Evolutionary conservation across 2,329 filamentous ascomycete species (phyloP).

Genomic region (Exophiala sp.): DNA sequence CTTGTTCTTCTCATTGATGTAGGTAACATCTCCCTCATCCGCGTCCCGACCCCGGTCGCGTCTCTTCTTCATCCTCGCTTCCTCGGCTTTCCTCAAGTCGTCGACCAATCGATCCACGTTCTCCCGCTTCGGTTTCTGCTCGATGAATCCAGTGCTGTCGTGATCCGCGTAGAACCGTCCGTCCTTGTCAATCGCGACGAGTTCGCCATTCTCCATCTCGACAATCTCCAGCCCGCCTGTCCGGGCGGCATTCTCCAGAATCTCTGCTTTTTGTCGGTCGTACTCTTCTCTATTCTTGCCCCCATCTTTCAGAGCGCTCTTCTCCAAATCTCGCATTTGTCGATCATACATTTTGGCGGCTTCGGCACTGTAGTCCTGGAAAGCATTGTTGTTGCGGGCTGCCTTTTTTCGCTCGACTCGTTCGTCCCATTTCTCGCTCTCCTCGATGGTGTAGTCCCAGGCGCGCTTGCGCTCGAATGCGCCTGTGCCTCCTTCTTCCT

Average conservation of each 20-base stretch:
- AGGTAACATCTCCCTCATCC: slow-evolving; percentile 89
- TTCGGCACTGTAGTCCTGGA: slow-evolving; percentile 83
- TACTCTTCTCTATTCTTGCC: slow-evolving; percentile 68
- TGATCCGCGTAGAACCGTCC: slow-evolving; percentile 88
- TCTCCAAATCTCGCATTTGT: slow-evolving; percentile 72
- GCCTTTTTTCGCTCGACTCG: slow-evolving; percentile 80
- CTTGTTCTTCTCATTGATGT: slow-evolving; percentile 99
- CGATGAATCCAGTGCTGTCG: slow-evolving; percentile 73
- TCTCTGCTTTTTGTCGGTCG: slow-evolving; percentile 63
- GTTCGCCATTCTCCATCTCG: slow-evolving; percentile 89
- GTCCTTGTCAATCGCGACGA: slow-evolving; percentile 88
- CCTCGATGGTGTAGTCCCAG: slow-evolving; percentile 98
- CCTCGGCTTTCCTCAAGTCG: slow-evolving; percentile 85
- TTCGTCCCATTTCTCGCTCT: slow-evolving; percentile 90
- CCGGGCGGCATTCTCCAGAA: slow-evolving; percentile 79
- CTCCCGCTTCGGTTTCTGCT: slow-evolving; percentile 82
- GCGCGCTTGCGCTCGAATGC: slow-evolving; percentile 90
- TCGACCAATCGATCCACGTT: slow-evolving; percentile 83
- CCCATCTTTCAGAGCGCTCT: slow-evolving; percentile 39
- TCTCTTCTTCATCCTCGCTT: slow-evolving; percentile 78
- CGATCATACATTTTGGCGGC: slow-evolving; percentile 91
- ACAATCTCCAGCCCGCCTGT: slow-evolving; percentile 86
- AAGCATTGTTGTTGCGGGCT: slow-evolving; percentile 79
- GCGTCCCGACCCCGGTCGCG: slow-evolving; percentile 72
- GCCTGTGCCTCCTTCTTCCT: slow-evolving; percentile 65